Conservation (phyloP, 2,329 filamentous ascomycete genomes). For the Clarireedia hainanense region DNA sequence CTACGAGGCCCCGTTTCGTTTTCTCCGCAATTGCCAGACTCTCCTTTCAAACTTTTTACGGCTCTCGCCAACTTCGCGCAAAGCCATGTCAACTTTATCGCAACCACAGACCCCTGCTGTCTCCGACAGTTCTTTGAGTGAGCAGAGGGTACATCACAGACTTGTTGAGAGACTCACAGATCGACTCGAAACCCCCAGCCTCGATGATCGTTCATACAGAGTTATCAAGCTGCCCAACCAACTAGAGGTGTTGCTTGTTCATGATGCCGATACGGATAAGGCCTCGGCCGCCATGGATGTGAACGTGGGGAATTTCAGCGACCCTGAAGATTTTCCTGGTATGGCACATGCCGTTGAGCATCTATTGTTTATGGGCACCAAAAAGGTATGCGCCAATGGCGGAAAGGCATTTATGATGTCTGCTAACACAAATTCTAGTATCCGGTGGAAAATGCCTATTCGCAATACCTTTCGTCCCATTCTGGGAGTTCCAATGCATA, state of each 20-base stretch:
- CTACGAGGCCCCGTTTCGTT: background rate
- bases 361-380: slow-evolving; percentile 93
- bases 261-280: slow-evolving; percentile 93
- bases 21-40: background rate
- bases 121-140: slow-evolving; percentile 24
- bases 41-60: background rate
- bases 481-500: slow-evolving; percentile 94
- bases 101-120: slow-evolving; percentile 26
- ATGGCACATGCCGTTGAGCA: slow-evolving; percentile 83
- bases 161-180: slow-evolving; percentile 49
- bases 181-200: slow-evolving; percentile 68
- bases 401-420: background rate
- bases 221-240: slow-evolving; percentile 83
- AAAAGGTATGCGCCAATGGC: slow-evolving; percentile 54
- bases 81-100: slow-evolving; percentile 26
- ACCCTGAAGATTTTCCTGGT: slow-evolving; percentile 82
- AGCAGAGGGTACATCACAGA: slow-evolving; percentile 23
- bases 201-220: slow-evolving; percentile 81
- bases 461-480: slow-evolving; percentile 81
- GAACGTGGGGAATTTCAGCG: slow-evolving; percentile 92
- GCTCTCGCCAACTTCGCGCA: background rate
- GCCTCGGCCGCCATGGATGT: slow-evolving; percentile 92
- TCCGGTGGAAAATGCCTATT: slow-evolving; percentile 91
- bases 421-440: slow-evolving; percentile 45
- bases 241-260: slow-evolving; percentile 84